Evolutionary conservation across 257 asterid genomes (phyloP), one percentile per base, ranked within the genome.

Genomic region (Fraxinus anomala): DNA sequence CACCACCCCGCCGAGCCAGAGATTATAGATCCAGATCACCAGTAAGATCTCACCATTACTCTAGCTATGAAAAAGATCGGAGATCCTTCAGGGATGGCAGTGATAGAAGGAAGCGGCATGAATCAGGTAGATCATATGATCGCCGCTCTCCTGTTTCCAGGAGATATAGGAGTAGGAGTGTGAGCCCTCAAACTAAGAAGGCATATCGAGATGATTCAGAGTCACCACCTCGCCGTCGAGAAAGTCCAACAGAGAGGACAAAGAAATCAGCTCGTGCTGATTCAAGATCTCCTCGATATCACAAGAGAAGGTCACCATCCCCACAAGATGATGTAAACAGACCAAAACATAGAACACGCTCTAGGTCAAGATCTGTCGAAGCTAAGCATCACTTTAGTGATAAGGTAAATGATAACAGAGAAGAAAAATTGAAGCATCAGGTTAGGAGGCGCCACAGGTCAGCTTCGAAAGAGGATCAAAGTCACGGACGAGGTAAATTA

Each of bases 21-120:
- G 89, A 73, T 83, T 85, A 86, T 83, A 85, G 96, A 85, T 93
- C 96, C 78, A 91, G 98, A 83, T 90, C 97, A 79, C 98, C 98
- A 37, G 87, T 88, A 76, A 87, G 96, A 85, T 86, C 89, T 81
- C 99, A 90, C 74, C 89, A 90, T 77, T 87, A 89, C 87, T 82
- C 93, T 70, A 86, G 91, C 76, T 89, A 89, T 79, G 97, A 91
- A 72, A 87, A 78, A 79, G 97, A 91, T 31, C 70, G 94, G 23
- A 89, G 97, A 80, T 84, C 88, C 42, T 91, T 87, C 85, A 86
- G 96, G 85, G 92, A 88, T 89, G 86, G 39, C 69, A 85, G 87
- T 79, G 88, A 92, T 54, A 90, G 91, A 83, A 80, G 77, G 80
- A 82, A 96, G 82, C 85, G 93, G 81, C 84, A 89, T 51, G 97